phyloP scores from a whole-genome alignment of 371 early-diverging fungal genomes.

The Apophysomyces ossiformis region DNA sequence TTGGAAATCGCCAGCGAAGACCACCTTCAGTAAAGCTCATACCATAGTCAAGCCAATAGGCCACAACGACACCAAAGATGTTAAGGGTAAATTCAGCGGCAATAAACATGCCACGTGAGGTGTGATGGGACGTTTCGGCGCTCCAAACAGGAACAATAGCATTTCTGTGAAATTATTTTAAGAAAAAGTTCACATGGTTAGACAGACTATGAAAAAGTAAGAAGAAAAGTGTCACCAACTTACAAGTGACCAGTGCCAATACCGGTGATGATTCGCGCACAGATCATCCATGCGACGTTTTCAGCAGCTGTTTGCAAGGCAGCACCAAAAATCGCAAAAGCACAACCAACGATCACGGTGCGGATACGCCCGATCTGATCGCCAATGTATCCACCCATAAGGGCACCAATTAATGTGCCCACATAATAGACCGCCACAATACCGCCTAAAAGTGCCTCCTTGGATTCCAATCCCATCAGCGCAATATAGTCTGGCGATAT shows the following conservation, averaged over 20 bases:
- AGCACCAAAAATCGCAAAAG: constrained; percentile 43
- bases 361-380: constrained; percentile 47
- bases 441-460: constrained; percentile 46
- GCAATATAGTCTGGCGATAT: constrained; percentile 43
- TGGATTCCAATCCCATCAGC: constrained; percentile 40
- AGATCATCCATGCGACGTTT: constrained; percentile 50
- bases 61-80: constrained; percentile 51
- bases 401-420: constrained; percentile 47
- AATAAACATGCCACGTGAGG: constrained; percentile 43
- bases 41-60: constrained; percentile 51
- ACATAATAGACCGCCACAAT: constrained; percentile 47
- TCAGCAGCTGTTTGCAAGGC: constrained; percentile 42
- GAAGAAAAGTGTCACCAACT: constrained; percentile 9
- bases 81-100: constrained; percentile 50
- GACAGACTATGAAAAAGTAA: no score
- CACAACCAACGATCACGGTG: constrained; percentile 41
- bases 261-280: constrained; percentile 50
- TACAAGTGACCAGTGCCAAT: constrained; percentile 52
- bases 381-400: constrained; percentile 48
- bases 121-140: constrained; percentile 46
- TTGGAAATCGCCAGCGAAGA: constrained; percentile 48
- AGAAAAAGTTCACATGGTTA: no score
- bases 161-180: constrained; percentile 22
- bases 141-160: constrained; percentile 52
- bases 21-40: constrained; percentile 41